These are phyloP conservation scores for Clitopilus passeckerianus DNA, from an alignment of 768 basidiomycete genomes.

Conservation along the genomic window DNA sequence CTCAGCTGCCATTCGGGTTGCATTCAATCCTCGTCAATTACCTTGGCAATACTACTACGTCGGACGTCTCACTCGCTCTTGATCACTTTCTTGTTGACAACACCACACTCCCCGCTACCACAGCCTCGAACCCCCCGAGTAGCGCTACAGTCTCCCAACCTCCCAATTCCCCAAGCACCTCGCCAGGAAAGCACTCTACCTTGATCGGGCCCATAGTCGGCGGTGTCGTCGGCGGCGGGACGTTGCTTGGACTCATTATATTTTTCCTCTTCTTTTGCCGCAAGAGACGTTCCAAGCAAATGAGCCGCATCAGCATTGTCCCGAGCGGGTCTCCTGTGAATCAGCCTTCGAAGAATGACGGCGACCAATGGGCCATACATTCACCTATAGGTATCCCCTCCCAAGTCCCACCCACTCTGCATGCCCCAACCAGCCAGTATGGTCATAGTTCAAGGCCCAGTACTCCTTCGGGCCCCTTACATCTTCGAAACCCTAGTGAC, in stretches of 20 bases:
- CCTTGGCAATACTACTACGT: slow-evolving; percentile 11
- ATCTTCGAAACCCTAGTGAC: too few species aligned
- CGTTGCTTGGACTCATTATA: neutral
- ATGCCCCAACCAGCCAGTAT: too few species aligned
- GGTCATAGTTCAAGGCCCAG: too few species aligned
- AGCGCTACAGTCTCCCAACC: neutral
- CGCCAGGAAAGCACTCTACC: too few species aligned
- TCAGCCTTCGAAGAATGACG: too few species aligned
- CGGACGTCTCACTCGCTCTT: slow-evolving; percentile 19
- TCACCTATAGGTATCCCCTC: too few species aligned
- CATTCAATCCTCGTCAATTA: slow-evolving; percentile 20
- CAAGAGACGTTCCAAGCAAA: neutral
- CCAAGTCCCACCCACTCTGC: too few species aligned
- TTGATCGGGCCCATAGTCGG: slow-evolving; percentile 8
- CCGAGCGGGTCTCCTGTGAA: too few species aligned
- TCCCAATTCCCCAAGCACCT: neutral
- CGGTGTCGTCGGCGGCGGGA: slow-evolving; percentile 6
- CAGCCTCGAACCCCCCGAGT: neutral
- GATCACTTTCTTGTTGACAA: slow-evolving; percentile 9
- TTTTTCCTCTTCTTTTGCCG: slow-evolving; percentile 2
- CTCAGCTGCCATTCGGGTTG: slow-evolving; percentile 8
- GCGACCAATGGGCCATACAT: too few species aligned
- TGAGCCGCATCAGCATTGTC: too few species aligned
- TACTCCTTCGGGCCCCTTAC: too few species aligned
- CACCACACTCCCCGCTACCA: slow-evolving; percentile 1